Conservation (phyloP, 441 rosid species). For the Kokia cookei region DNA sequence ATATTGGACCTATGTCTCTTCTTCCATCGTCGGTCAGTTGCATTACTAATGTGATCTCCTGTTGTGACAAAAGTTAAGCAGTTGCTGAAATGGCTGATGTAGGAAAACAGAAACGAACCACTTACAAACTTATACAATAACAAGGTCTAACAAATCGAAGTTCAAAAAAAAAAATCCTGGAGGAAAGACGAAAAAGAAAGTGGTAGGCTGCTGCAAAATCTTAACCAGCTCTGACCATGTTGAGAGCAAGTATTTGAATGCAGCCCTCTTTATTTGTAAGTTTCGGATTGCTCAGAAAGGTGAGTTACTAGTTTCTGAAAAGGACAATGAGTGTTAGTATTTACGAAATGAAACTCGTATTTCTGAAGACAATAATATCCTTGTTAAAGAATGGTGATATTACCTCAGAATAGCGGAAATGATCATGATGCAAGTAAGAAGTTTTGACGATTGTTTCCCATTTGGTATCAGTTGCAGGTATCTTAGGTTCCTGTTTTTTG, state of each 20-base stretch:
- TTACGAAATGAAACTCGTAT: background rate
- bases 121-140: conserved; percentile 8
- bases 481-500: conserved; percentile 38
- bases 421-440: conserved; percentile 47
- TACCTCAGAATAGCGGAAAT: conserved; percentile 53
- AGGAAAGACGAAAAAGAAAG: background rate
- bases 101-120: background rate
- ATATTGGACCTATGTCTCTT: background rate
- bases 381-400: background rate
- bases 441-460: conserved; percentile 94
- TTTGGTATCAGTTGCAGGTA: conserved; percentile 33
- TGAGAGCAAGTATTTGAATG: background rate
- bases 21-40: background rate
- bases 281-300: conserved; percentile 37
- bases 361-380: background rate
- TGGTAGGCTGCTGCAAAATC: conserved; percentile 6
- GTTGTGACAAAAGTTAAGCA: background rate
- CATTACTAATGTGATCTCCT: background rate
- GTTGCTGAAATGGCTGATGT: background rate
- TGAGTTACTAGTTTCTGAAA: conserved; percentile 58
- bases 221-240: conserved; percentile 6
- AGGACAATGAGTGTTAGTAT: background rate
- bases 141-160: background rate
- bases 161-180: background rate
- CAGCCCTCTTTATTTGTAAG: conserved; percentile 14